phyloP scores from a whole-genome alignment of 2,329 filamentous ascomycete genomes.

The Paecilomyces fulvus region DNA sequence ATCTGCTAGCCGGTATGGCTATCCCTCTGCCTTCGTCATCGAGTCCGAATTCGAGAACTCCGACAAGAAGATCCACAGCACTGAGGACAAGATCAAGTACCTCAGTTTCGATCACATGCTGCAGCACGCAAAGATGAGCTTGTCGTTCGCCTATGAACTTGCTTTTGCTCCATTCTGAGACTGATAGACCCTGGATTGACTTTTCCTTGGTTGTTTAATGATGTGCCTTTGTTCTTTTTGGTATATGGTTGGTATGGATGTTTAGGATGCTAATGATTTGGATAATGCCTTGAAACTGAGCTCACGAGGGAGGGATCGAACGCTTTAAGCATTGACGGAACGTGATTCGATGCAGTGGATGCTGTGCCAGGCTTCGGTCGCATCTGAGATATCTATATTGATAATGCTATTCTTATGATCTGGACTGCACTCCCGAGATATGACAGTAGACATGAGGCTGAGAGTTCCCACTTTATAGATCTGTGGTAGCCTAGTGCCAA shows the following conservation, averaged over 20 bases:
- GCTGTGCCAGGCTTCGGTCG: not conserved
- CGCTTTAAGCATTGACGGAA: not conserved
- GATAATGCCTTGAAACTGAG: not conserved
- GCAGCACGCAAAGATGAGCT: constrained; percentile 76
- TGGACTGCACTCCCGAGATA: not conserved
- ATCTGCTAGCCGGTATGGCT: constrained; percentile 57
- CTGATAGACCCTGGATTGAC: not conserved
- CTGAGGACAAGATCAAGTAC: constrained; percentile 61
- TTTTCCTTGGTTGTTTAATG: not conserved
- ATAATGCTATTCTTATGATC: not conserved
- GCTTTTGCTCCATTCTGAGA: constrained; percentile 62
- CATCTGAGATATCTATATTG: not conserved
- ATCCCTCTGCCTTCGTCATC: constrained; percentile 57
- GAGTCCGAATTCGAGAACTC: constrained; percentile 52
- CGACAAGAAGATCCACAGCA: constrained; percentile 66
- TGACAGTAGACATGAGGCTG: not conserved
- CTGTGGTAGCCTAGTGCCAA: not conserved
- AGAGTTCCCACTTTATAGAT: not conserved
- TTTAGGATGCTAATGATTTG: not conserved
- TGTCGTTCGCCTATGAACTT: constrained; percentile 76
- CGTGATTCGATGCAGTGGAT: not conserved
- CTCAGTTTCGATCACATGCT: constrained; percentile 84
- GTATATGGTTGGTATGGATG: not conserved
- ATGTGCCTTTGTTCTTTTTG: not conserved
- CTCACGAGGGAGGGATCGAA: not conserved